Percentiles rank a stretch among this genome's conserved stretches.
Conservation (phyloP, 176 grass and related monocot genomes). For the Thalia dealbata region DNA sequence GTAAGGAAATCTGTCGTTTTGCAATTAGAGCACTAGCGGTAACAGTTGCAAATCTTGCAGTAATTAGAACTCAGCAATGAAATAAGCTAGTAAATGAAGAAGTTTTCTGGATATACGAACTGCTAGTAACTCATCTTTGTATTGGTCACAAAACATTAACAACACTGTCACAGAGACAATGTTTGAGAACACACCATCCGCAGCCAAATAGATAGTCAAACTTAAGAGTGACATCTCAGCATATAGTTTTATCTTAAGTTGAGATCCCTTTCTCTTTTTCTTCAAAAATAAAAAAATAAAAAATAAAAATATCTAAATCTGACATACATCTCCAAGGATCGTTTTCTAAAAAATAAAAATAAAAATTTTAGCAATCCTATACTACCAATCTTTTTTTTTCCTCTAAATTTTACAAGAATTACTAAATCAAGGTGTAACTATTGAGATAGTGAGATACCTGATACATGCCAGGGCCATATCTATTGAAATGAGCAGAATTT, state of each 20-base stretch:
- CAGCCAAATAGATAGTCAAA: neutral
- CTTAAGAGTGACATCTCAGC: too few species aligned
- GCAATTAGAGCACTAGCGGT: neutral
- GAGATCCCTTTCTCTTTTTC: too few species aligned
- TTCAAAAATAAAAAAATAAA: too few species aligned
- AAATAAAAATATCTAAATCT: too few species aligned
- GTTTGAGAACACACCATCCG: neutral
- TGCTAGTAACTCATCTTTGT: neutral
- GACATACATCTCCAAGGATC: too few species aligned
- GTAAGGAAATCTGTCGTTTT: neutral
- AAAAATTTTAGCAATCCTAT: neutral
- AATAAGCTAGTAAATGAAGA: neutral
- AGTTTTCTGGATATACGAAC: neutral
- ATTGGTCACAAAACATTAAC: neutral
- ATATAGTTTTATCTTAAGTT: too few species aligned
- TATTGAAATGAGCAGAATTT: too few species aligned
- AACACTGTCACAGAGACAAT: neutral
- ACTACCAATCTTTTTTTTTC: neutral
- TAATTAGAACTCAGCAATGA: neutral
- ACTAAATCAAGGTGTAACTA: too few species aligned
- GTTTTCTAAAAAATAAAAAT: neutral
- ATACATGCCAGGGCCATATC: too few species aligned
- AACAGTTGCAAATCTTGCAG: neutral
- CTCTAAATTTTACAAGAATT: too few species aligned
- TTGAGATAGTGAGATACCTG: too few species aligned